Evolutionary conservation across 768 basidiomycete genomes (phyloP).

Genomic region (Russula virescens): DNA sequence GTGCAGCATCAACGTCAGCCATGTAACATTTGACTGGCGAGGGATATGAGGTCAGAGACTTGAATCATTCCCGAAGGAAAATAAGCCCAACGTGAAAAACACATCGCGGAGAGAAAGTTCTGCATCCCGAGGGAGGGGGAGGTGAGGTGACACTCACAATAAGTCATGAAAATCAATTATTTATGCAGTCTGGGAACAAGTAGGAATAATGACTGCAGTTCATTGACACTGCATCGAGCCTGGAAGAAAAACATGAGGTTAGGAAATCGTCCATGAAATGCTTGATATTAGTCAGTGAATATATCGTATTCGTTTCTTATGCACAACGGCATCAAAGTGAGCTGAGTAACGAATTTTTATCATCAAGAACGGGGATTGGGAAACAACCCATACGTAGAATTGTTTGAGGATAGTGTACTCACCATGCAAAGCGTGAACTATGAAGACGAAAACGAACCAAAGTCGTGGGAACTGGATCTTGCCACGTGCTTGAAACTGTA

Average conservation of each 20-base stretch:
- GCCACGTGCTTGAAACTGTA: slow-evolving; percentile 22
- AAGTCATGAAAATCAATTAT: not conserved
- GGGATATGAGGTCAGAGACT: slow-evolving; percentile 55
- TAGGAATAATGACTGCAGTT: not conserved
- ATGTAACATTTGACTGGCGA: not conserved
- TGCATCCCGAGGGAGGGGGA: slow-evolving; percentile 38
- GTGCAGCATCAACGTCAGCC: not conserved
- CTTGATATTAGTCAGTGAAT: slow-evolving; percentile 32
- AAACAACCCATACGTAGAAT: not conserved
- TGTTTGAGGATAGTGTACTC: not conserved
- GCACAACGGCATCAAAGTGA: slow-evolving; percentile 54
- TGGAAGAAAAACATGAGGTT: slow-evolving; percentile 1
- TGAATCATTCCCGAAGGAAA: slow-evolving; percentile 71
- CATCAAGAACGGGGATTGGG: slow-evolving; percentile 20
- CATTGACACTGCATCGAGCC: not conserved
- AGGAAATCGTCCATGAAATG: not conserved
- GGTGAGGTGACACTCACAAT: slow-evolving; percentile 31
- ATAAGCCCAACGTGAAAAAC: slow-evolving; percentile 48
- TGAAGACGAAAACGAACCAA: not conserved
- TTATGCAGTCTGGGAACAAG: not conserved
- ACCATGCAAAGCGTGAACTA: not conserved
- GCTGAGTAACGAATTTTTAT: slow-evolving; percentile 46
- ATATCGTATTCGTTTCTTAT: slow-evolving; percentile 50
- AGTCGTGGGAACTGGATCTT: not conserved
- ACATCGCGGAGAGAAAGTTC: slow-evolving; percentile 46